Base-by-base conservation (phyloP, 1,139 yeast species). In the Suhomyces taliae region DNA sequence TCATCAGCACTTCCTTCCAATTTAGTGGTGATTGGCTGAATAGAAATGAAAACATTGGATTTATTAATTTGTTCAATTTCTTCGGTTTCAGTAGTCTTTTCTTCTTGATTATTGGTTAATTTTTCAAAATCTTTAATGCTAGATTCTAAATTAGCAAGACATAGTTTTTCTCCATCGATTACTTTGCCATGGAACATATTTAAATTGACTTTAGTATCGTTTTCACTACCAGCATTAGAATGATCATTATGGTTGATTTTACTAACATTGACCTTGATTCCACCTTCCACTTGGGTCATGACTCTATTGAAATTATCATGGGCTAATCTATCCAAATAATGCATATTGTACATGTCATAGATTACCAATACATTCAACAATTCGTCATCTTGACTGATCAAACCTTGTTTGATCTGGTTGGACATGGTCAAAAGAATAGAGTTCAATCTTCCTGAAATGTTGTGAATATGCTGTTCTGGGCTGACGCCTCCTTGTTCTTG, bases 221-320 rank as follows among this genome's bases (percentile, higher is more conserved):
- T 14, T 19, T 39, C 39, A 4, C 8, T 15, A 2, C 31, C 40
- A 19, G 12, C 6, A 15, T 34, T 42, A 14, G 45, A 40, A 19
- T 47, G 59, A 47, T 53, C 47, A 60, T 79, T 68, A 58, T 81
- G 78, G 67, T 78, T 69, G 54, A 69, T 71, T 67, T 82, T 79
- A 57, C 74, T 76, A 8, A 83, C 81, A 51, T 74, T 73, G 12
- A 84, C 79, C 45, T 79, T 74, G 40, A 85, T 90, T 10, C 90
- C 91, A 34, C 97, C 97, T 63, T 91, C 97, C 12, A 91, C 97
- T 66, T 91, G 97, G 53, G 79, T 79, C 85, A 90, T 83, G n/a
- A 90, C 97, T 47, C 78, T 76, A 58, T 83, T 84, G 65, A 93
- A 93, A 54, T 85, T 88, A 42, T 76, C 73, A 54, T 81, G 79